Conservation (phyloP, 2,329 filamentous ascomycete species). For the Sphaerulina populicola region DNA sequence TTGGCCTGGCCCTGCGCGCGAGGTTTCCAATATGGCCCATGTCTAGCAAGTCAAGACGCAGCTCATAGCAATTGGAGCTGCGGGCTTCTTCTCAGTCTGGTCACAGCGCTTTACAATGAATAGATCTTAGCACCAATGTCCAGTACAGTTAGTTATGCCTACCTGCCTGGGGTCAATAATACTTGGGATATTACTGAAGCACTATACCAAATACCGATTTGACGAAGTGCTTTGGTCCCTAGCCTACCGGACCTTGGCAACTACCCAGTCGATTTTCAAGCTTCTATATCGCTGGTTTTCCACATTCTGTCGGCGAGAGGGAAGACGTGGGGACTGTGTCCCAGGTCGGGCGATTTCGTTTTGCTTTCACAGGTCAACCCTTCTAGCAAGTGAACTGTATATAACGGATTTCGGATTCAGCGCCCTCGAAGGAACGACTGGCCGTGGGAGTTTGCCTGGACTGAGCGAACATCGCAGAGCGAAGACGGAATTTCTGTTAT, state of each 20-base stretch:
- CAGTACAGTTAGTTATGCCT: conserved; percentile 31
- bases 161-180: conserved; percentile 36
- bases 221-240: conserved; percentile 44
- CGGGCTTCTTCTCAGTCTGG: conserved; percentile 2
- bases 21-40: not conserved
- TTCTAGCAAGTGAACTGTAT: conserved; percentile 14
- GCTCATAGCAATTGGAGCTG: conserved; percentile 2
- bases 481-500: conserved; percentile 25
- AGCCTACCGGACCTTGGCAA: conserved; percentile 33
- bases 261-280: conserved; percentile 41
- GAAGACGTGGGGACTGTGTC: conserved; percentile 38
- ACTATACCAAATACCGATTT: conserved; percentile 34
- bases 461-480: conserved; percentile 37
- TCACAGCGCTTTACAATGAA: conserved; percentile 31
- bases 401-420: conserved; percentile 20
- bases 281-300: conserved; percentile 41
- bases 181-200: conserved; percentile 33
- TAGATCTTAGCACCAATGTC: conserved; percentile 39
- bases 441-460: conserved; percentile 28
- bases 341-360: conserved; percentile 41
- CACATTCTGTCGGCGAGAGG: conserved; percentile 37
- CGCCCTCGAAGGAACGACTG: conserved; percentile 30
- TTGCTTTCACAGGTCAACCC: conserved; percentile 31
- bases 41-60: not conserved
- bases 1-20: not conserved